A percentile compares a stretch with the other conserved stretches of the same genome.
phyloP scores from a whole-genome alignment of 805 yeast species.

The Torulaspora maleeae region DNA sequence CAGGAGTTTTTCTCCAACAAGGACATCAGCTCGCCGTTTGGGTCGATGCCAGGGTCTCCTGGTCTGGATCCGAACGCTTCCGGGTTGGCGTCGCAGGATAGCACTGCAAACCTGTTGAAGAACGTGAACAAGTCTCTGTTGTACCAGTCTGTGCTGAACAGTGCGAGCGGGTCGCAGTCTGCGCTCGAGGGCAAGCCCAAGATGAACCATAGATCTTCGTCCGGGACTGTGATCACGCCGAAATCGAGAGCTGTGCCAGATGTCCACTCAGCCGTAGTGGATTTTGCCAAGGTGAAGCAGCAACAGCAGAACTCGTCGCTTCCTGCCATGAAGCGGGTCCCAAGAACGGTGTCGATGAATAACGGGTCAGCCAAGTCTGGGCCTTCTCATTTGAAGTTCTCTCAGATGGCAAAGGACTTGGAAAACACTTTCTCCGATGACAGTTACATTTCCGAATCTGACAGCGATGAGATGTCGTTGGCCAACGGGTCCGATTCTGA shows the following conservation, averaged over 20 bases:
- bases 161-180: conserved; percentile 16
- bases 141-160: conserved; percentile 24
- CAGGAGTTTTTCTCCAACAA: conserved; percentile 49
- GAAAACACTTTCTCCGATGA: conserved; percentile 6
- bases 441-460: conserved; percentile 10
- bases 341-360: conserved; percentile 15
- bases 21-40: conserved; percentile 13
- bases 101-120: conserved; percentile 28
- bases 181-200: conserved; percentile 21
- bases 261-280: conserved; percentile 27
- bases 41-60: conserved; percentile 16
- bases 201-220: conserved; percentile 11
- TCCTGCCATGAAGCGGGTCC: conserved; percentile 35
- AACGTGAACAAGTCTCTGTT: conserved; percentile 29
- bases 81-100: conserved; percentile 13
- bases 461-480: conserved; percentile 5
- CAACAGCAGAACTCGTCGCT: conserved; percentile 26
- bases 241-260: conserved; percentile 35
- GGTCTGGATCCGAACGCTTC: conserved; percentile 9
- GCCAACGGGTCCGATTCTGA: conserved; percentile 21
- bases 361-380: conserved; percentile 5
- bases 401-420: conserved; percentile 12
- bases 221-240: conserved; percentile 34
- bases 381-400: conserved; percentile 19
- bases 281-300: conserved; percentile 30